Conservation (phyloP, 805 yeast genomes). For the Dipodascus albidus region DNA sequence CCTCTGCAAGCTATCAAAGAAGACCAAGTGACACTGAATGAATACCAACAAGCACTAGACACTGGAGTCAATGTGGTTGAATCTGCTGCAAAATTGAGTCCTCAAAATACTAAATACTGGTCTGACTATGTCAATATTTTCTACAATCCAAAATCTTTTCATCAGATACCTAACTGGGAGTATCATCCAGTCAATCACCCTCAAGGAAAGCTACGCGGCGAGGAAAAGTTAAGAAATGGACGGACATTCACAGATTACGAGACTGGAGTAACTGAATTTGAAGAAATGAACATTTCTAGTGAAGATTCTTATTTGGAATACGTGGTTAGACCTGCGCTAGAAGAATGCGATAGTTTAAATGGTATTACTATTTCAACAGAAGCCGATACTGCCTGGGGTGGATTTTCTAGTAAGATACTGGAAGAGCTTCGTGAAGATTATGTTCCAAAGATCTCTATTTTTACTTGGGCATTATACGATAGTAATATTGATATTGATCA, state of each 20-base stretch:
- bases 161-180: constrained; percentile 50
- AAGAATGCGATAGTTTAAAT: constrained; percentile 59
- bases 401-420: constrained; percentile 45
- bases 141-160: constrained; percentile 48
- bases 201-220: constrained; percentile 24
- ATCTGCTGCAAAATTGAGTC: constrained; percentile 26
- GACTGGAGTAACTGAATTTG: constrained; percentile 53
- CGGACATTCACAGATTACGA: constrained; percentile 22
- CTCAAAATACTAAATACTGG: constrained; percentile 52
- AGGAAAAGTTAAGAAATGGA: constrained; percentile 3
- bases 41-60: constrained; percentile 58
- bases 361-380: constrained; percentile 67
- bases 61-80: constrained; percentile 20
- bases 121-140: constrained; percentile 64
- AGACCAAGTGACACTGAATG: constrained; percentile 34
- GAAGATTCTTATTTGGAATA: constrained; percentile 43
- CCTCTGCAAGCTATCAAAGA: constrained; percentile 22
- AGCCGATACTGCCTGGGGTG: constrained; percentile 77
- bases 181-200: constrained; percentile 29
- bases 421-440: constrained; percentile 58
- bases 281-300: constrained; percentile 22
- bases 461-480: constrained; percentile 37
- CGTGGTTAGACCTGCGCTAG: constrained; percentile 50
- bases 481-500: constrained; percentile 5
- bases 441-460: constrained; percentile 36